Percentiles rank a stretch among this genome's conserved stretches.
phyloP scores from a whole-genome alignment of 441 rosid genomes.

The Populus hybrid region DNA sequence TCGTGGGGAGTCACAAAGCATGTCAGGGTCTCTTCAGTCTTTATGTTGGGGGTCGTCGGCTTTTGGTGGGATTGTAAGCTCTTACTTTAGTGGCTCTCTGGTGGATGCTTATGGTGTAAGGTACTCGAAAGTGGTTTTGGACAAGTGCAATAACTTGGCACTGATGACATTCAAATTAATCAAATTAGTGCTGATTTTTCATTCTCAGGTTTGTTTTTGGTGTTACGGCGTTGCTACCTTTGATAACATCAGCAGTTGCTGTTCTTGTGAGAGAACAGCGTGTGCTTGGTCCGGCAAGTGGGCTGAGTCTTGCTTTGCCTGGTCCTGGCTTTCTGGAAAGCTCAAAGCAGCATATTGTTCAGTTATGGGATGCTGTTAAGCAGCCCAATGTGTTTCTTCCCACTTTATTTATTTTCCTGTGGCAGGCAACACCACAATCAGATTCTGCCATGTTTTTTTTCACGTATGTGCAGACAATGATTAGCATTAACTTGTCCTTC shows the following conservation, averaged over 20 bases:
- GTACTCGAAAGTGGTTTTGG: constrained; percentile 32
- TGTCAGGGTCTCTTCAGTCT: constrained; percentile 92
- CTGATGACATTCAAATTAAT: constrained; percentile 1
- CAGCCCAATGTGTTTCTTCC: constrained; percentile 85
- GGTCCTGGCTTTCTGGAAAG: constrained; percentile 57
- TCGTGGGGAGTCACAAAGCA: constrained; percentile 95
- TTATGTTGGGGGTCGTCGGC: constrained; percentile 99
- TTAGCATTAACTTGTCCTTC: not conserved
- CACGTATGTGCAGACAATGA: constrained; percentile 49
- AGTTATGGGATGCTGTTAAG: constrained; percentile 74
- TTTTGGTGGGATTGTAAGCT: constrained; percentile 95
- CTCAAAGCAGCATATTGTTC: constrained; percentile 58
- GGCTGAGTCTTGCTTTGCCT: constrained; percentile 35
- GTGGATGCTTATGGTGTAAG: constrained; percentile 93
- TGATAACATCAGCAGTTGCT: constrained; percentile 89
- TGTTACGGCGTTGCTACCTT: constrained; percentile 77
- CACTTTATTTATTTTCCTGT: constrained; percentile 81
- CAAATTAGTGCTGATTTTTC: constrained; percentile 24
- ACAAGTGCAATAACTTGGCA: not conserved
- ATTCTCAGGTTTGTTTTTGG: constrained; percentile 92
- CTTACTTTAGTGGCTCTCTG: constrained; percentile 92
- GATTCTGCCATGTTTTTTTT: constrained; percentile 98
- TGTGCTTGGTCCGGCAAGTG: constrained; percentile 40
- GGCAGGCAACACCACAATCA: constrained; percentile 99
- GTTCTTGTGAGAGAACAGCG: constrained; percentile 85